Base-by-base conservation (phyloP, 306 rosid genomes). In the Pachyrhizus erosus region DNA sequence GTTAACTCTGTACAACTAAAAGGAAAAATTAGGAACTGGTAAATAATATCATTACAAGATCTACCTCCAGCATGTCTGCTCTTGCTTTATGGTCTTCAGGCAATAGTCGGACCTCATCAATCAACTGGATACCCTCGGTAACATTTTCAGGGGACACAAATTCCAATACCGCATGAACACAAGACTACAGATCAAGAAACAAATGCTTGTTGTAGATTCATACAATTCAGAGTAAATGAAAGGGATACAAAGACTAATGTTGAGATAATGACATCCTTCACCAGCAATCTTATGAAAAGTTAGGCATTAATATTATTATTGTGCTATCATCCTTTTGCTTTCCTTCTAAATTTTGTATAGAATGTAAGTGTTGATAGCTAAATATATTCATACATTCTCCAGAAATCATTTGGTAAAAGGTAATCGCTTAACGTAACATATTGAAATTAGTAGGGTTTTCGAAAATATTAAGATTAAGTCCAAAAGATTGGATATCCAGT, bases 71-170 rank as follows among this genome's bases (percentile, higher is more conserved):
- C 84, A 87, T 91, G 85, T 92, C 94, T 61, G 86, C 87, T 96
- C 89, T 92, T 34, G 94, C 94, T 83, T 80, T 86, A 77, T 92
- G 96, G 72, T 80, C 87, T 51, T 84, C 87, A 4, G 97, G 99
- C 82, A 92, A 93, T 29, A 86, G 86, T 18, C 89, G 91, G 23
- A 88, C 86, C 87, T 91, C 97, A 27, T 96, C 94, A 27, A 86
- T 76, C 85, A 93, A 85, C 84, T 86, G 91, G 83, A 91, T 85
- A 84, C 97, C 86, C 88, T 96, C 84, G 0, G 84, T 77, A 43
- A 92, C 94, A 74, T 91, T 92, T 84, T 96, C 99, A 0, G 99
- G 99, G 20, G 99, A 96, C 72, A 96, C 82, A 79, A 96, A 96
- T 72, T 96, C 94, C 87, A 92, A 80, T 31, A 89, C 94, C 88